These are phyloP conservation scores for Lasiosphaeris hirsuta DNA, from an alignment of 495 filamentous ascomycete species.

Conservation along the genomic window DNA sequence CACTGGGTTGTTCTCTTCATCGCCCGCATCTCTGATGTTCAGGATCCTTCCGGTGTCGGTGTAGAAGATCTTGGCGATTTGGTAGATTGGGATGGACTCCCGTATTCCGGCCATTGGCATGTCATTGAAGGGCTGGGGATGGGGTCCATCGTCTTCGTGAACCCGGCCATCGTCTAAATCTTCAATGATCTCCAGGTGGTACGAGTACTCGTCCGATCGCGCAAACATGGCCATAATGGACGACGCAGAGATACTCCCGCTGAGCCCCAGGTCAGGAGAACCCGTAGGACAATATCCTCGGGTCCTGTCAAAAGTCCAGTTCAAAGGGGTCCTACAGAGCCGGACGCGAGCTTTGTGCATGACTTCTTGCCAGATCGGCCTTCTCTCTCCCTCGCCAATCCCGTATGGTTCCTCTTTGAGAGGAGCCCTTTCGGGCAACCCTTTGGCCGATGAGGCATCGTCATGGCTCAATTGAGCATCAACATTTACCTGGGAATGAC, in stretches of 20 bases:
- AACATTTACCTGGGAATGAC: slow-evolving; percentile 54
- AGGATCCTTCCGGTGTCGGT: slow-evolving; percentile 93
- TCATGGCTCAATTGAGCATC: neutral
- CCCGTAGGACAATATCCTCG: slow-evolving; percentile 20
- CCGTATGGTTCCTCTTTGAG: slow-evolving; percentile 38
- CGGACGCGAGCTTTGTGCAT: slow-evolving; percentile 91
- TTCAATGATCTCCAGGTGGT: slow-evolving; percentile 85
- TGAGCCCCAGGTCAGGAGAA: neutral
- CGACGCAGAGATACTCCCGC: neutral
- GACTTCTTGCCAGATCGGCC: slow-evolving; percentile 95
- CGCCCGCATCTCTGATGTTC: slow-evolving; percentile 74
- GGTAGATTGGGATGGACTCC: slow-evolving; percentile 80
- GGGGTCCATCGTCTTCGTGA: slow-evolving; percentile 71
- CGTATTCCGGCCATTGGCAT: slow-evolving; percentile 72
- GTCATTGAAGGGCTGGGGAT: slow-evolving; percentile 67
- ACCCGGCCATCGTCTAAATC: slow-evolving; percentile 89
- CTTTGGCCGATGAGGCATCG: slow-evolving; percentile 21
- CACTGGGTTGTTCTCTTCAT: slow-evolving; percentile 78
- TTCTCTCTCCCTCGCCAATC: slow-evolving; percentile 50
- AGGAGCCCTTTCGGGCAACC: neutral
- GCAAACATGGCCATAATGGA: neutral
- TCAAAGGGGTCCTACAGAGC: slow-evolving; percentile 54
- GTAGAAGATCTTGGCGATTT: slow-evolving; percentile 96
- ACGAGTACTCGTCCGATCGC: slow-evolving; percentile 67
- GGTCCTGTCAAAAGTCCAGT: slow-evolving; percentile 26